A percentile compares a stretch with the other conserved stretches of the same genome.
Conservation (phyloP, 257 asterid species). For the Solanum etuberosum region DNA sequence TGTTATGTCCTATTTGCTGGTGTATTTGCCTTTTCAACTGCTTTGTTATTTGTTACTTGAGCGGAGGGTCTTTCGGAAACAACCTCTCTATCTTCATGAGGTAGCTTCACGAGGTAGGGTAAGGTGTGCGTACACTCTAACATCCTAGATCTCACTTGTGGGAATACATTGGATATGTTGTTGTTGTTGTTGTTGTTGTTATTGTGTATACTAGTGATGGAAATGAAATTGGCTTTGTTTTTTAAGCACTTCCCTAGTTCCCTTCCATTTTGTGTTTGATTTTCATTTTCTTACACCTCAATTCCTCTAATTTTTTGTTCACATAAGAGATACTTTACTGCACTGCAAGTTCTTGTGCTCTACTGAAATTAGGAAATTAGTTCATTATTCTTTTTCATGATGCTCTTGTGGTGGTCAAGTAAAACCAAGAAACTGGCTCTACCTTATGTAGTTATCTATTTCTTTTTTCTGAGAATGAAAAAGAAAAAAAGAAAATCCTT, state of each 20-base stretch:
- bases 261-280: background rate
- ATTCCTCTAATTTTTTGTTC: background rate
- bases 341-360: background rate
- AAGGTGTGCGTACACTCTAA: background rate
- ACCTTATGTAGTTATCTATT: background rate
- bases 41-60: background rate
- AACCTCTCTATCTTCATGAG: background rate
- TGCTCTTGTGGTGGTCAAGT: background rate
- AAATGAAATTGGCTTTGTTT: background rate
- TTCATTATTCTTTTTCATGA: background rate
- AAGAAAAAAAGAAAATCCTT: background rate
- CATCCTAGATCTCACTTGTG: background rate
- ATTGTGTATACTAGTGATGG: background rate
- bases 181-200: background rate
- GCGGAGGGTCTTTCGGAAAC: background rate
- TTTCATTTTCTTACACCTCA: background rate
- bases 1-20: background rate
- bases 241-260: background rate
- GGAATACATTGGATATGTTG: background rate
- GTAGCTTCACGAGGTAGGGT: background rate
- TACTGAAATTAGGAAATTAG: background rate
- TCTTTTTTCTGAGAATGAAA: background rate
- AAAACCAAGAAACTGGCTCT: background rate
- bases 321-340: background rate
- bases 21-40: background rate